Evolutionary conservation across 192 early-diverging fungal species (phyloP), one percentile per base, ranked within the genome.

Genomic region (Glomus cerebriforme): DNA sequence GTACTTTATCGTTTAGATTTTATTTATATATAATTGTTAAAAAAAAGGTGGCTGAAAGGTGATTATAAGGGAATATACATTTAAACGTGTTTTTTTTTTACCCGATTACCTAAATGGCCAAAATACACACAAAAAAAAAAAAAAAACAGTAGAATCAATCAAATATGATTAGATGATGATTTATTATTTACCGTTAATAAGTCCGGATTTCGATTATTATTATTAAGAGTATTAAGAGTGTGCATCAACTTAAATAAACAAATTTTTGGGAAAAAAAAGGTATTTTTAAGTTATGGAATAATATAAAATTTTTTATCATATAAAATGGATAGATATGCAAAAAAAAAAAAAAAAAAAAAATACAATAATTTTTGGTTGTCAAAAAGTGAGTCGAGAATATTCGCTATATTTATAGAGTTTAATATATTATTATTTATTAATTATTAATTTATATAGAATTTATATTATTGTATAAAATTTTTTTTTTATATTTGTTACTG

Each of bases 61-160:
- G n/a, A 64, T 24, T 31, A 64, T 64, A 31, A 24, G 27, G 29
- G n/a, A 31, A 64, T 64, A 64, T 63, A 63, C 62, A 64, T 26
- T 64, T 39, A 39, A 62, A 64, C 62, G 62, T 64, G 59, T 62
- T 62, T 26, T 62, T 62, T 5, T n/a, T n/a, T 26, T 26, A 64
- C 29, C 62, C 27, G 15, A 9, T 60, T 60, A 60, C 59, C 59
- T 60, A 26, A 7, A 64, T 64, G 62, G 10, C 0, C 13, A 60
- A 60, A 60, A 60, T 22, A 62, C 9, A 62, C 22, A 62, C 22
- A 62, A 62, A 62, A 64, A 29, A 29, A 63, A 63, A 31, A 31
- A 63, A 62, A 47, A 47, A 12, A 47, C 6, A 47, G 10, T 10
- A 1, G 45, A 47, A 13, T 49, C 47, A 54, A 2, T 2, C 17